These are phyloP conservation scores for Gnomoniopsis smithogilvyi DNA, from an alignment of 2,329 filamentous ascomycete genomes.

Conservation along the genomic window DNA sequence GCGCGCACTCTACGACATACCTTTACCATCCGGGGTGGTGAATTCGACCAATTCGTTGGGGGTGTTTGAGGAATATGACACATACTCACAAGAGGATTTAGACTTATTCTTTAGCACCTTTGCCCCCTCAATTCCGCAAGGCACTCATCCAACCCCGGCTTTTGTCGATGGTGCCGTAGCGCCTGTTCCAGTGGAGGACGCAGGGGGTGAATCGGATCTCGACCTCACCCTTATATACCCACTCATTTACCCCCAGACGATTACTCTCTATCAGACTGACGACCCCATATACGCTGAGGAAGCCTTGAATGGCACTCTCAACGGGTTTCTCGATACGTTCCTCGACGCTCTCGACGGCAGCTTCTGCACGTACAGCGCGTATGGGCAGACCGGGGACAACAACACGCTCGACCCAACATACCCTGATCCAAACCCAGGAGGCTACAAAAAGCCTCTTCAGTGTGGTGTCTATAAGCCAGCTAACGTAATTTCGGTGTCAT, in stretches of 20 bases:
- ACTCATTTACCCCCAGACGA: slow-evolving; percentile 37
- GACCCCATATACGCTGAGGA: slow-evolving; percentile 34
- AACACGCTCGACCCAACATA: slow-evolving; percentile 42
- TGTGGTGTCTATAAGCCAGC: slow-evolving; percentile 38
- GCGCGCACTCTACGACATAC: neutral
- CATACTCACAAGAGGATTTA: neutral
- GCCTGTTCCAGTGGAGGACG: slow-evolving; percentile 1
- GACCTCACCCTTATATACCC: slow-evolving; percentile 34
- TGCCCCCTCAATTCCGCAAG: slow-evolving; percentile 5
- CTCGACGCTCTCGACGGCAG: slow-evolving; percentile 47
- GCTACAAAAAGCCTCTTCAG: slow-evolving; percentile 40
- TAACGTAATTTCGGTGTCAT: slow-evolving; percentile 43
- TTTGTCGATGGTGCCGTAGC: slow-evolving; percentile 12
- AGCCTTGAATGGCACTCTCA: slow-evolving; percentile 10
- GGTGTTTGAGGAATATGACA: neutral
- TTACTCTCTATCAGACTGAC: slow-evolving; percentile 38
- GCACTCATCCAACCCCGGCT: slow-evolving; percentile 2
- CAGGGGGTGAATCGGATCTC: slow-evolving; percentile 32
- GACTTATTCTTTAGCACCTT: slow-evolving; percentile 8
- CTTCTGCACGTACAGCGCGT: slow-evolving; percentile 47
- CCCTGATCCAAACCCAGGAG: slow-evolving; percentile 37
- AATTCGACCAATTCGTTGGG: neutral
- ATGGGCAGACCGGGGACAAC: slow-evolving; percentile 43
- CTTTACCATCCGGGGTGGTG: neutral
- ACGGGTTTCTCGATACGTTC: slow-evolving; percentile 11